These are phyloP conservation scores for Dacryopinax spathularia DNA, from an alignment of 768 basidiomycete genomes.

Conservation along the genomic window DNA sequence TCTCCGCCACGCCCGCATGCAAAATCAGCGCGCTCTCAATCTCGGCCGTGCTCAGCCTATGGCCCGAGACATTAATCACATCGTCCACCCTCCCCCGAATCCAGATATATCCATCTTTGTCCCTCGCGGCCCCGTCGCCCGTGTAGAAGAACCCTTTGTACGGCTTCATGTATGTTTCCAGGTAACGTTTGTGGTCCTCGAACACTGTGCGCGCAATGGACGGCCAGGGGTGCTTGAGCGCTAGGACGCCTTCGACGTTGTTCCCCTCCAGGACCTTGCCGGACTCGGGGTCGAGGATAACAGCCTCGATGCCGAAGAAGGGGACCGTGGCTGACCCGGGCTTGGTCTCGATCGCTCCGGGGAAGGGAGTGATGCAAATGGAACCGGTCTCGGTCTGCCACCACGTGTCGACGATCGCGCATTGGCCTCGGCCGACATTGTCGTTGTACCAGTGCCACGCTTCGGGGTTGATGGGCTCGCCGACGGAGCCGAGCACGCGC, in stretches of 20 bases:
- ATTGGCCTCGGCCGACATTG: conserved; percentile 73
- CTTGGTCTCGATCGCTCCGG: conserved; percentile 90
- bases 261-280: conserved; percentile 66
- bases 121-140: conserved; percentile 92
- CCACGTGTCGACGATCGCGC: conserved; percentile 88
- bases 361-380: conserved; percentile 88
- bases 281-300: conserved; percentile 68
- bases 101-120: conserved; percentile 95
- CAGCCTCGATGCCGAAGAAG: conserved; percentile 89
- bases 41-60: conserved; percentile 92
- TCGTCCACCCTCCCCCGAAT: conserved; percentile 96
- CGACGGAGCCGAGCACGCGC: conserved; percentile 82
- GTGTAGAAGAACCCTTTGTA: conserved; percentile 91
- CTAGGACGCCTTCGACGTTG: conserved; percentile 81
- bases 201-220: conserved; percentile 87
- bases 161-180: conserved; percentile 68
- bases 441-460: conserved; percentile 99
- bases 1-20: conserved; percentile 91
- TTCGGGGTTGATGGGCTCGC: conserved; percentile 98
- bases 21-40: conserved; percentile 93
- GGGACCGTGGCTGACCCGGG: conserved; percentile 94
- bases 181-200: conserved; percentile 76
- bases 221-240: conserved; percentile 80
- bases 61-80: conserved; percentile 96
- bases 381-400: conserved; percentile 99